Percentiles rank a stretch among this genome's conserved stretches.
phyloP scores from a whole-genome alignment of 129 eudicot species.

The Flaveria ramosissima region DNA sequence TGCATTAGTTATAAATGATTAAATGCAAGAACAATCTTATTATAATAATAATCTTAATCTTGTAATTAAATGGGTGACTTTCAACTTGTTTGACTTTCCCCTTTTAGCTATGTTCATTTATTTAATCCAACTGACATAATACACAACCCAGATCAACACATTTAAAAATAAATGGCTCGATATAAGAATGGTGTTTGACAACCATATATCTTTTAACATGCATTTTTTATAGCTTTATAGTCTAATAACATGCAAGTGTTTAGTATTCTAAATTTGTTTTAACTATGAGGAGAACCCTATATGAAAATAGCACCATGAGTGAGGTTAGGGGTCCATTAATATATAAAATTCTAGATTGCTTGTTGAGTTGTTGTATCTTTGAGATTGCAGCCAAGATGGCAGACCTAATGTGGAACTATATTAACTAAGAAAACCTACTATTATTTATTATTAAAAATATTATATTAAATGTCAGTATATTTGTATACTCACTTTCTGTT shows the following conservation, averaged over 20 bases:
- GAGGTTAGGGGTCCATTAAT: neutral
- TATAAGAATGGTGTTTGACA: neutral
- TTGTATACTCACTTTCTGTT: constrained; percentile 19
- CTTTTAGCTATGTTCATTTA: neutral
- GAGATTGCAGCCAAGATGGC: neutral
- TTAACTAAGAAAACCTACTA: neutral
- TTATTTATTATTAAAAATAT: neutral
- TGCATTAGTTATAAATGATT: neutral
- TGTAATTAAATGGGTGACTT: neutral
- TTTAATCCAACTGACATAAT: neutral
- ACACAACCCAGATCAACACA: neutral
- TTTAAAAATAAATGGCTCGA: neutral
- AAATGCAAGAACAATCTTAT: neutral
- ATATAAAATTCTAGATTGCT: neutral
- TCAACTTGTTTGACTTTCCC: neutral
- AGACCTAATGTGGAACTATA: neutral
- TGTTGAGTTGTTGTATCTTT: neutral
- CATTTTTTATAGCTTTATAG: neutral
- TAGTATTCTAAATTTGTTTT: neutral
- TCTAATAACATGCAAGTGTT: neutral
- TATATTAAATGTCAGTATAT: constrained; percentile 5
- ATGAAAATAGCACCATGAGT: neutral
- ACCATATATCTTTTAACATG: neutral
- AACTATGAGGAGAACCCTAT: neutral
- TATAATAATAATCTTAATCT: neutral